Conservation (phyloP, 2,329 filamentous ascomycete species). For the Biscogniauxia sp. region DNA sequence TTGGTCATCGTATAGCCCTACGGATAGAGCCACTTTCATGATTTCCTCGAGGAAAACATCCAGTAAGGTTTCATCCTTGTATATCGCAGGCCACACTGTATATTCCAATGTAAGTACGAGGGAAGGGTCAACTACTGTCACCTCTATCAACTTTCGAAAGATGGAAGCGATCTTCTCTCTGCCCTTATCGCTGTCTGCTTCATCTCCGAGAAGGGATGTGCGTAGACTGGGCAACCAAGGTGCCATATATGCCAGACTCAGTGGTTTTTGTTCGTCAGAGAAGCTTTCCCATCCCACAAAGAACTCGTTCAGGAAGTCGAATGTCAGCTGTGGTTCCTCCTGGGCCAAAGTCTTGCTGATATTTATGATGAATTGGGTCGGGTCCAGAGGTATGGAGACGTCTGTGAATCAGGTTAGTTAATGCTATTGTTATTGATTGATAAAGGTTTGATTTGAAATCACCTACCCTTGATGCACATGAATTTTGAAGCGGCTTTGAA, state of each 20-base stretch:
- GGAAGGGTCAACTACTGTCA: slow-evolving; percentile 59
- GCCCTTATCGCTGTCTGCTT: slow-evolving; percentile 63
- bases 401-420: slow-evolving; percentile 40
- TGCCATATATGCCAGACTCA: slow-evolving; percentile 68
- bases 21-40: slow-evolving; percentile 58
- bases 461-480: slow-evolving; percentile 58
- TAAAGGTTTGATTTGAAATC: not conserved
- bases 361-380: slow-evolving; percentile 62
- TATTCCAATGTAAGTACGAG: slow-evolving; percentile 62
- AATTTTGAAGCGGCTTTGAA: slow-evolving; percentile 61
- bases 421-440: not conserved
- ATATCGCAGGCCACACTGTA: slow-evolving; percentile 63
- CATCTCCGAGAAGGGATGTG: slow-evolving; percentile 56
- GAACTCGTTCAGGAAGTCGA: slow-evolving; percentile 70
- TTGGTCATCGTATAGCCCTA: slow-evolving; percentile 57
- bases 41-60: slow-evolving; percentile 68
- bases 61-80: slow-evolving; percentile 61
- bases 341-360: slow-evolving; percentile 63
- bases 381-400: slow-evolving; percentile 60
- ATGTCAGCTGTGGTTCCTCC: slow-evolving; percentile 65
- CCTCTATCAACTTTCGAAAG: slow-evolving; percentile 65
- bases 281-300: slow-evolving; percentile 72
- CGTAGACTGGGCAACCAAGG: slow-evolving; percentile 65
- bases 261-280: slow-evolving; percentile 62
- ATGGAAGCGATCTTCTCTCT: slow-evolving; percentile 62